Conservation (phyloP, 371 early-diverging fungal genomes). For the Rhizomucor miehei region DNA sequence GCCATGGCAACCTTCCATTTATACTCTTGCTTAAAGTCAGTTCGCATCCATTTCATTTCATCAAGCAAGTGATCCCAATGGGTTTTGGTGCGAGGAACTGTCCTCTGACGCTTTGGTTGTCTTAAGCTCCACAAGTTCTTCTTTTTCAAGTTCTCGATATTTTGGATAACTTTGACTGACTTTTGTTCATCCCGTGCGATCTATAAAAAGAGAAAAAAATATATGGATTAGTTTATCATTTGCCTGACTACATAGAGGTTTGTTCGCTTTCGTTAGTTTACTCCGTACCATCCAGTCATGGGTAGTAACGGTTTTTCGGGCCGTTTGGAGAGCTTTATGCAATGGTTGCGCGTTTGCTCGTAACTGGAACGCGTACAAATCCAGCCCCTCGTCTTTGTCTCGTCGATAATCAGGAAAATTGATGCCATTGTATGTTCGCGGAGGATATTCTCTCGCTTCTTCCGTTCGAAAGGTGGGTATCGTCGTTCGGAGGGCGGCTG, state of each 20-base stretch:
- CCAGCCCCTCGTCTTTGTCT: slow-evolving; percentile 40
- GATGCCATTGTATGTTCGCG: slow-evolving; percentile 42
- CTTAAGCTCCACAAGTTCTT: slow-evolving; percentile 77
- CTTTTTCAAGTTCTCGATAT: slow-evolving; percentile 78
- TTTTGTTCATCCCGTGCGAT: slow-evolving; percentile 84
- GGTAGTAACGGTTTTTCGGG: slow-evolving; percentile 74
- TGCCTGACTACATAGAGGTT: background rate
- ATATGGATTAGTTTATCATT: no score
- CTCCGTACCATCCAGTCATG: slow-evolving; percentile 76
- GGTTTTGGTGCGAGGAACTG: slow-evolving; percentile 72
- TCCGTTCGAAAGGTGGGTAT: slow-evolving; percentile 21
- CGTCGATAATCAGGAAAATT: slow-evolving; percentile 29
- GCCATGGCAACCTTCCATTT: slow-evolving; percentile 84
- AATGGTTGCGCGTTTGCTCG: slow-evolving; percentile 72
- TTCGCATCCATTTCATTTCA: slow-evolving; percentile 88
- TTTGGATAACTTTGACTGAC: slow-evolving; percentile 66
- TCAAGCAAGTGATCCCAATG: slow-evolving; percentile 89
- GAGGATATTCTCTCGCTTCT: slow-evolving; percentile 32
- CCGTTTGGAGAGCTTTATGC: slow-evolving; percentile 60
- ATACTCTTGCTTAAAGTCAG: slow-evolving; percentile 84
- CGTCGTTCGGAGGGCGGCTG: slow-evolving; percentile 20
- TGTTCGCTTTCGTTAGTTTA: no score
- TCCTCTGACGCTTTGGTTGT: slow-evolving; percentile 73
- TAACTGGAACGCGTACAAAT: slow-evolving; percentile 75
- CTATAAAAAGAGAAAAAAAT: slow-evolving; percentile 27